phyloP scores from a whole-genome alignment of 306 rosid genomes.

The Glycine tomentella region DNA sequence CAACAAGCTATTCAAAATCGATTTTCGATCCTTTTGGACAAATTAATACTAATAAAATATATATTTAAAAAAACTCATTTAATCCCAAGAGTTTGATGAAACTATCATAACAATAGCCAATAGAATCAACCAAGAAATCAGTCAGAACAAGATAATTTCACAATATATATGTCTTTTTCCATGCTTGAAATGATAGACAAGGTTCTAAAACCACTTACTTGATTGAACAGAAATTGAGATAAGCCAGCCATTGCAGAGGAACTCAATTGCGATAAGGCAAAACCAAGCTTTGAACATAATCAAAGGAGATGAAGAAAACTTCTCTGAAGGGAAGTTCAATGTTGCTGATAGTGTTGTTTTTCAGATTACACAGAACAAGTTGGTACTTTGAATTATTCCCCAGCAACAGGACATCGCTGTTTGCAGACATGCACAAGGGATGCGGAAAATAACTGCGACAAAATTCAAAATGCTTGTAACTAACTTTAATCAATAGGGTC shows the following conservation, averaged over 20 bases:
- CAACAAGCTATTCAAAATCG: no score
- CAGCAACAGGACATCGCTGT: background rate
- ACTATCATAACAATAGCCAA: background rate
- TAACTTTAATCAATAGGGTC: background rate
- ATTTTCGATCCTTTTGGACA: no score
- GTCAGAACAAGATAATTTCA: background rate
- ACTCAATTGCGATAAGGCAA: background rate
- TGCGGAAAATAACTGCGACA: background rate
- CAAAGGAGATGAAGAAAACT: background rate
- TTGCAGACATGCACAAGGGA: background rate
- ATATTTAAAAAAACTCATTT: no score
- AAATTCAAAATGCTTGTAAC: background rate
- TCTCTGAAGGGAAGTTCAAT: background rate
- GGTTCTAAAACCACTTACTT: background rate
- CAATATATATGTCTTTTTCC: background rate
- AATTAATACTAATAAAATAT: no score
- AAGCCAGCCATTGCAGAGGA: background rate
- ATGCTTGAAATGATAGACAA: no score
- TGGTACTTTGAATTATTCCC: background rate
- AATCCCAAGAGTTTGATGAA: background rate
- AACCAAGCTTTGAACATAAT: conserved; percentile 9
- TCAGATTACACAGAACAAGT: background rate
- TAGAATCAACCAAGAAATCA: background rate
- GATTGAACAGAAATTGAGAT: background rate
- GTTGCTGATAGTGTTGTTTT: background rate